These are phyloP conservation scores for Exserohilum rostratum DNA, from an alignment of 2,329 filamentous ascomycete species.

Conservation along the genomic window DNA sequence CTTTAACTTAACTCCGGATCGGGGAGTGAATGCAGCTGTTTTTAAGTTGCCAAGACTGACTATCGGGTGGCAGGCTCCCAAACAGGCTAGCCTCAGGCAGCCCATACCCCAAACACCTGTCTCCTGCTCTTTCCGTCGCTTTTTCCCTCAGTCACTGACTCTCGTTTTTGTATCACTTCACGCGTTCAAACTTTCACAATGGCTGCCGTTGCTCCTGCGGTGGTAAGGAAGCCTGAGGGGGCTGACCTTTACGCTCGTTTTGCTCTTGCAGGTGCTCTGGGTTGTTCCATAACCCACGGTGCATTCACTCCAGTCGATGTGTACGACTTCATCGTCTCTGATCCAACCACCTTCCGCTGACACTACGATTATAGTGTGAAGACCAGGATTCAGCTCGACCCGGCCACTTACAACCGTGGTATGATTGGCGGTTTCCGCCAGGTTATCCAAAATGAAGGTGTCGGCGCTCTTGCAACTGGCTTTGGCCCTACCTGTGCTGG, in stretches of 20 bases:
- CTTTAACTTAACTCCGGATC: too few relatives aligned
- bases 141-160: too few relatives aligned
- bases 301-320: constrained; percentile 97
- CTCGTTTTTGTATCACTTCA: too few relatives aligned
- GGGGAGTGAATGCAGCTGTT: too few relatives aligned
- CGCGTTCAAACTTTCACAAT: too few relatives aligned
- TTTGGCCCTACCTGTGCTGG: constrained; percentile 83
- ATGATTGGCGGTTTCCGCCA: constrained; percentile 85
- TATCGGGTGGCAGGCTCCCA: too few relatives aligned
- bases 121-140: too few relatives aligned
- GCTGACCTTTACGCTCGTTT: constrained; percentile 89
- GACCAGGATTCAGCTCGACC: constrained; percentile 93
- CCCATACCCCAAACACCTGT: too few relatives aligned
- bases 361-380: constrained; percentile 70
- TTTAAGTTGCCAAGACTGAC: too few relatives aligned
- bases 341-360: constrained; percentile 9
- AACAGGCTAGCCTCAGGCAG: too few relatives aligned
- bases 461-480: constrained; percentile 82
- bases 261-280: constrained; percentile 94
- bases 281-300: constrained; percentile 98
- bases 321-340: constrained; percentile 65
- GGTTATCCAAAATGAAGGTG: constrained; percentile 78
- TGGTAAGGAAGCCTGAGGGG: too few relatives aligned
- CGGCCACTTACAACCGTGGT: constrained; percentile 84
- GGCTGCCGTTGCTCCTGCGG: too few relatives aligned